Conservation (phyloP, 106 monocot genomes). For the Dendrobium chrysotoxum region DNA sequence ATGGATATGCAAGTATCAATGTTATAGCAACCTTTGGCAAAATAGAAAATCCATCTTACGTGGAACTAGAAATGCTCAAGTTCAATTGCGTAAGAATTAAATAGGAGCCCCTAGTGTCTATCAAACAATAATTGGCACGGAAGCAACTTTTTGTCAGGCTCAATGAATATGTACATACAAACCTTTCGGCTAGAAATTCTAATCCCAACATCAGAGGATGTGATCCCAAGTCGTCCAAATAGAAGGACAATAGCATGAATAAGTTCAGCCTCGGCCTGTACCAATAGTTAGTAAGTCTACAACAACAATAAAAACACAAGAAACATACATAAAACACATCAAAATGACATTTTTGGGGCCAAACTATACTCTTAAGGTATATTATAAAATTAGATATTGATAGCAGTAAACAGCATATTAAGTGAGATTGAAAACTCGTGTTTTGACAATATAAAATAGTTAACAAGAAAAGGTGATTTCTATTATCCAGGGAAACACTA, state of each 20-base stretch:
- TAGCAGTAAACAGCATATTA: not conserved
- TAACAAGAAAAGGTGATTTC: not conserved
- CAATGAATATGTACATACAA: slow-evolving; percentile 1
- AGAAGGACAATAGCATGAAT: slow-evolving; percentile 89
- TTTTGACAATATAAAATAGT: not conserved
- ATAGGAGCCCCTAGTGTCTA: not conserved
- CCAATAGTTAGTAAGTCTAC: not conserved
- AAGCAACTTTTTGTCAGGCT: not conserved
- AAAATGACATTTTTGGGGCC: not conserved
- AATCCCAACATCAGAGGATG: slow-evolving; percentile 81
- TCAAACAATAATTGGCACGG: not conserved
- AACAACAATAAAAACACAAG: not conserved
- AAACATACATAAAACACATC: not conserved
- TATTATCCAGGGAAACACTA: not conserved
- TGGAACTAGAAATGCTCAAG: not conserved
- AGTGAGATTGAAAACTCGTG: not conserved
- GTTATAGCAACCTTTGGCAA: not conserved
- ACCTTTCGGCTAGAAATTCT: slow-evolving; percentile 96
- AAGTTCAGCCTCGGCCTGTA: slow-evolving; percentile 94
- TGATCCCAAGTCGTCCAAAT: slow-evolving; percentile 86
- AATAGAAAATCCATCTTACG: not conserved
- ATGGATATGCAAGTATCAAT: not conserved
- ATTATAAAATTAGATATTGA: not conserved
- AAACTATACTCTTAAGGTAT: not conserved
- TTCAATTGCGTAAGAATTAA: not conserved